These are phyloP conservation scores for Botrytis sinoallii DNA, from an alignment of 2,329 filamentous ascomycete species.

Conservation along the genomic window DNA sequence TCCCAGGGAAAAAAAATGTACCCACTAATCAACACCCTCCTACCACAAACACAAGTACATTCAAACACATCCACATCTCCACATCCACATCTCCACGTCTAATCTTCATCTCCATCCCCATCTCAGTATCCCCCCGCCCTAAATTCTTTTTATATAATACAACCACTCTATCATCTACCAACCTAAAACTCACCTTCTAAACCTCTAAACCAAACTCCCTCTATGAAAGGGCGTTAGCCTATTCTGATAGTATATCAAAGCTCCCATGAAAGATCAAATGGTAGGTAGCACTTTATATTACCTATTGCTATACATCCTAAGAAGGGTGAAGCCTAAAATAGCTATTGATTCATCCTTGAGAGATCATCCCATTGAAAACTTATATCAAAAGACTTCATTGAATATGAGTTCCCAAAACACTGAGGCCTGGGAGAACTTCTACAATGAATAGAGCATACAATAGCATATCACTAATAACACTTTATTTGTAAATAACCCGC, in stretches of 20 bases:
- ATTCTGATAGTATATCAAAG: background rate
- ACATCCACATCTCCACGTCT: no score
- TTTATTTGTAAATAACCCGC: background rate
- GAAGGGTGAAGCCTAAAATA: background rate
- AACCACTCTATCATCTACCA: no score
- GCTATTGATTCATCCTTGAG: background rate
- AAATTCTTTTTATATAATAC: no score
- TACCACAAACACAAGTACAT: no score
- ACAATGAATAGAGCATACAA: background rate
- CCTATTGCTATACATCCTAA: background rate
- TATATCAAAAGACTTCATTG: background rate
- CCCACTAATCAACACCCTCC: no score
- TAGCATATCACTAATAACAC: background rate
- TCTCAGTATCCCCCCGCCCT: no score
- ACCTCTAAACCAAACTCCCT: background rate
- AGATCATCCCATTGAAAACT: background rate
- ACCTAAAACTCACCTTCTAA: background rate
- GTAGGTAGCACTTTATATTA: fast-evolving
- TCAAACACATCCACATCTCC: no score
- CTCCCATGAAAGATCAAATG: background rate
- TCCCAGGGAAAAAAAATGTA: no score
- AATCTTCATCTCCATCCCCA: no score
- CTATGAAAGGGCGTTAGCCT: fast-evolving
- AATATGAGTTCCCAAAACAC: background rate
- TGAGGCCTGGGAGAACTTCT: no score